These are phyloP conservation scores for Penicillium parvum DNA, from an alignment of 495 filamentous ascomycete genomes.

Conservation along the genomic window DNA sequence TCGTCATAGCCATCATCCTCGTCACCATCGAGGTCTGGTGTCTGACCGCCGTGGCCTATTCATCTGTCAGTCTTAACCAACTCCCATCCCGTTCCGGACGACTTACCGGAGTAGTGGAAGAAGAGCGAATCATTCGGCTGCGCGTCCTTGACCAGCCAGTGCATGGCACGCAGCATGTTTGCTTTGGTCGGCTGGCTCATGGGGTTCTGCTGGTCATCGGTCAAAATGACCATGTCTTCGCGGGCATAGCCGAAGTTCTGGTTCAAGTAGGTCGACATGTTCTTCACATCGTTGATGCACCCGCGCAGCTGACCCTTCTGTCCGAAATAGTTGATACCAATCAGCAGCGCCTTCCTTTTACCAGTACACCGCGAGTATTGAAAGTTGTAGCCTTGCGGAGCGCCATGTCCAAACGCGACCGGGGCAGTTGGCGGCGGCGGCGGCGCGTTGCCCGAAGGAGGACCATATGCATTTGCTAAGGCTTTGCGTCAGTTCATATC, in stretches of 20 bases:
- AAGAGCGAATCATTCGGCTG: conserved; percentile 93
- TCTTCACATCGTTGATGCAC: conserved; percentile 98
- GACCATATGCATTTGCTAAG: conserved; percentile 16
- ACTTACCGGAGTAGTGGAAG: conserved; percentile 94
- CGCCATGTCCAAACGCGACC: conserved; percentile 70
- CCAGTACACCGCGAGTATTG: conserved; percentile 92
- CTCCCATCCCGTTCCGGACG: neutral
- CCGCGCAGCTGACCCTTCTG: conserved; percentile 88
- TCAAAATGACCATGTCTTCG: conserved; percentile 97
- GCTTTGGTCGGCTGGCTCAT: conserved; percentile 96
- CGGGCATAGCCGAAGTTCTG: conserved; percentile 89
- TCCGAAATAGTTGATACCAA: conserved; percentile 97
- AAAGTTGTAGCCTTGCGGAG: conserved; percentile 74
- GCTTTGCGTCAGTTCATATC: neutral
- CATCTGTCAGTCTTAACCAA: neutral
- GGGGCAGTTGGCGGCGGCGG: conserved; percentile 37
- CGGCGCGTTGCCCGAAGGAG: conserved; percentile 22
- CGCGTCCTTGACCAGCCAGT: conserved; percentile 96
- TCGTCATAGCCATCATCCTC: conserved; percentile 96
- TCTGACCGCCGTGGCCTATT: conserved; percentile 90
- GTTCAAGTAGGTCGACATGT: conserved; percentile 91
- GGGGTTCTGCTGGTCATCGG: conserved; percentile 94
- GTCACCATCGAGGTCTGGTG: conserved; percentile 90
- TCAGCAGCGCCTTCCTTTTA: conserved; percentile 83
- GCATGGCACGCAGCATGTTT: conserved; percentile 96